phyloP scores from a whole-genome alignment of 805 yeast genomes.

The Scheffersomyces lignosus region DNA sequence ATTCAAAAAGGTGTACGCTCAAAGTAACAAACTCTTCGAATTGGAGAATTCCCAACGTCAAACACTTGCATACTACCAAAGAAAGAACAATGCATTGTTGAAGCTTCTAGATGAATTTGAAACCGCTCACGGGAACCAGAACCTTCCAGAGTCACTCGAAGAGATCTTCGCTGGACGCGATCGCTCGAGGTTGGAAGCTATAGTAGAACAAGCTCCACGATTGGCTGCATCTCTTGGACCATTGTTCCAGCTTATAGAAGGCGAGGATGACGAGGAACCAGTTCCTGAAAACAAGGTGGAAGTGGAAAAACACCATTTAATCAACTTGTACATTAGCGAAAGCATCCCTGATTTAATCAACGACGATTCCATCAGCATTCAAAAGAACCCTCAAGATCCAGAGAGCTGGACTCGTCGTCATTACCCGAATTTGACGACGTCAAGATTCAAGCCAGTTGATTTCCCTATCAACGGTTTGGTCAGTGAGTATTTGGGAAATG shows the following conservation, averaged over 20 bases:
- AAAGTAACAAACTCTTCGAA: constrained; percentile 26
- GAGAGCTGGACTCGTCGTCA: constrained; percentile 41
- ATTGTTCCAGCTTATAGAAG: background rate
- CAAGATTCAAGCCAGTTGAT: constrained; percentile 35
- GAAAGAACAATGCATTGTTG: constrained; percentile 39
- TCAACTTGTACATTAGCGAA: constrained; percentile 34
- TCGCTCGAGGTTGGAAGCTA: constrained; percentile 19
- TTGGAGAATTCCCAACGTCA: constrained; percentile 37
- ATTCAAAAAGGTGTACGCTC: constrained; percentile 21
- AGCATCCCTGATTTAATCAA: constrained; percentile 34
- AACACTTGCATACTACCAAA: constrained; percentile 30
- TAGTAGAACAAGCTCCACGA: constrained; percentile 14
- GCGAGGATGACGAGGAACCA: background rate
- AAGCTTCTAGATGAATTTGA: constrained; percentile 25
- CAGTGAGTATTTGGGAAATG: constrained; percentile 6
- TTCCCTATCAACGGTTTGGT: constrained; percentile 19
- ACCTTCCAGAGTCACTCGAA: background rate
- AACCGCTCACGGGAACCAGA: background rate
- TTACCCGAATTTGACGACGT: constrained; percentile 31
- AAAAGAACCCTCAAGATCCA: constrained; percentile 40
- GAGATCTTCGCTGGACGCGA: constrained; percentile 8
- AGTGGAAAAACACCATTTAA: constrained; percentile 18
- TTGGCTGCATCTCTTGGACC: background rate
- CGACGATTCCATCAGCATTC: constrained; percentile 36
- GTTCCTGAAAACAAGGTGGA: background rate